Conservation (phyloP, 768 basidiomycete genomes). For the Cyclocybe cylindracea region DNA sequence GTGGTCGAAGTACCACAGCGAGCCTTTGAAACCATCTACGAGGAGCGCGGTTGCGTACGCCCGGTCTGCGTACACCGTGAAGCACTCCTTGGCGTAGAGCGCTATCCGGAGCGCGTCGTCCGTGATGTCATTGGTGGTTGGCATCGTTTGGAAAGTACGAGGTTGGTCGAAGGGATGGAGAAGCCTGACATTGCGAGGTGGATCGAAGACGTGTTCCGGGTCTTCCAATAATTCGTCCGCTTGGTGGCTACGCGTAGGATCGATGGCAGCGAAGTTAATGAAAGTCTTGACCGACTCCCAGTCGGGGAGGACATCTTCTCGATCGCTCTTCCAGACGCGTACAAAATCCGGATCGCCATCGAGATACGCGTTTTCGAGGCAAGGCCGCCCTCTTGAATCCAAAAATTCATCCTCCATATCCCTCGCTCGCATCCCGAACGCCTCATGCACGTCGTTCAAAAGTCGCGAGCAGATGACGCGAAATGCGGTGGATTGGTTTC, state of each 20-base stretch:
- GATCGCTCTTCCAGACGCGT: neutral
- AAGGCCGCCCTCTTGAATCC: too few species aligned
- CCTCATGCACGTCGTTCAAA: too few species aligned
- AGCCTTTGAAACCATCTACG: neutral
- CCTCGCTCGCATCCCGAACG: too few species aligned
- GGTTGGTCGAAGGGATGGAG: too few species aligned
- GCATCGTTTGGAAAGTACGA: neutral
- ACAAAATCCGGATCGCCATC: neutral
- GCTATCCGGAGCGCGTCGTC: neutral
- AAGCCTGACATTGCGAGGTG: too few species aligned
- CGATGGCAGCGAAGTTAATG: neutral
- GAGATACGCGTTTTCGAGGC: too few species aligned
- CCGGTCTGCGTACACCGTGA: neutral
- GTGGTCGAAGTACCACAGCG: neutral
- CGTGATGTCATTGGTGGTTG: neutral
- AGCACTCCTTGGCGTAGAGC: neutral
- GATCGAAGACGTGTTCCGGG: neutral
- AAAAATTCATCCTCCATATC: too few species aligned
- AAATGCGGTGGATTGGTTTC: too few species aligned
- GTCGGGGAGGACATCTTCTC: neutral
- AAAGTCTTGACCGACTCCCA: neutral
- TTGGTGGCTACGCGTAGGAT: neutral
- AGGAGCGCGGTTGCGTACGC: neutral
- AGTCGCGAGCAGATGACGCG: too few species aligned
- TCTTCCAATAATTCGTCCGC: too few species aligned